These are phyloP conservation scores for Naegleria lovaniensis DNA, from an alignment of 208 protist genomes.

Conservation along the genomic window DNA sequence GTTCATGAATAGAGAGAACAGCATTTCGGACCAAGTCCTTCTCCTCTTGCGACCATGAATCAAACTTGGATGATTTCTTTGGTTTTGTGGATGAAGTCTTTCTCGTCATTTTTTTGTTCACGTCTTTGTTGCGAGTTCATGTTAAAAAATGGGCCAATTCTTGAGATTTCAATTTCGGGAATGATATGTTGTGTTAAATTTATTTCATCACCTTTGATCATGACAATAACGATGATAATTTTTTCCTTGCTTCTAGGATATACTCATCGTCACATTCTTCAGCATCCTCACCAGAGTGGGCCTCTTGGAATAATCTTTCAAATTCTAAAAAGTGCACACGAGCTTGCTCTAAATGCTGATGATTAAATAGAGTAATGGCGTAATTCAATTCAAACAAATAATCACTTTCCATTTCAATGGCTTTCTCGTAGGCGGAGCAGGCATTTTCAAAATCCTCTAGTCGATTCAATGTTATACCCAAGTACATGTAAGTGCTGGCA, in stretches of 20 bases:
- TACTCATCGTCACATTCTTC: neutral
- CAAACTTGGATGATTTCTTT: neutral
- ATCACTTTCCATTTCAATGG: constrained; percentile 69
- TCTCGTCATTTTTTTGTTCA: no score
- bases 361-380: constrained; percentile 70
- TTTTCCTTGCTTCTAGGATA: neutral
- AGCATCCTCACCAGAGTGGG: neutral
- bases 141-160: no score
- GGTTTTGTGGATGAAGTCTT: no score
- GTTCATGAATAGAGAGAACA: neutral
- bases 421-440: constrained; percentile 75
- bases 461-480: constrained; percentile 77
- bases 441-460: constrained; percentile 89
- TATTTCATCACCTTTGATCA: no score
- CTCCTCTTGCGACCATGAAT: neutral
- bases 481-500: constrained; percentile 79
- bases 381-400: constrained; percentile 81
- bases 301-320: neutral
- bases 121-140: no score
- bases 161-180: no score
- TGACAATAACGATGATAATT: neutral
- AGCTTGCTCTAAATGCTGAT: constrained; percentile 32
- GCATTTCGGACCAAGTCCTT: neutral
- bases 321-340: neutral
- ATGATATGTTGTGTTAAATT: no score